Conservation (phyloP, 129 eudicot genomes). For the Flaveria linearis region DNA sequence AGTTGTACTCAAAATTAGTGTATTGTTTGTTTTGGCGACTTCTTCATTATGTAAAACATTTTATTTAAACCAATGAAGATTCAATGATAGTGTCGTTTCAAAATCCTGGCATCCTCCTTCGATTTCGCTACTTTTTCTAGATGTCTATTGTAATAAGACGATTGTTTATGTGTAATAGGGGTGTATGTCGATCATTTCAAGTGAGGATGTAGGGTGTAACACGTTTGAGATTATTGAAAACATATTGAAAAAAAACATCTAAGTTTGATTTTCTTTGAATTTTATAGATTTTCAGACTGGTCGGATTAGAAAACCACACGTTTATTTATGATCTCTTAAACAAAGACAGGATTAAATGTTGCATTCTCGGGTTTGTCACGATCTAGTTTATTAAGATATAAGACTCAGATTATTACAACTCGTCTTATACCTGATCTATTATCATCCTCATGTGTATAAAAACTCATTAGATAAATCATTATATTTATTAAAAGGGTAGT, state of each 20-base stretch:
- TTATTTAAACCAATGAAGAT: neutral
- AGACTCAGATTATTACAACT: no score
- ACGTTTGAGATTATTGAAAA: neutral
- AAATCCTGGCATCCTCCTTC: neutral
- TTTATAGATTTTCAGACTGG: neutral
- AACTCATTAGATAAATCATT: no score
- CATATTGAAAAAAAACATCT: neutral
- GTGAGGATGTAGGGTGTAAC: neutral
- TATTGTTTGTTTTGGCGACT: conserved; percentile 23
- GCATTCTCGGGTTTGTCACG: no score
- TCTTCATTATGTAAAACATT: conserved; percentile 9
- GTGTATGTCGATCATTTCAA: neutral
- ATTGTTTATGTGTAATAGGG: neutral
- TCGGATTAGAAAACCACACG: neutral
- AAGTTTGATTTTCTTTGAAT: neutral
- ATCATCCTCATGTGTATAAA: no score
- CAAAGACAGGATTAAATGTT: no score
- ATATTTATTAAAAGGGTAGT: no score
- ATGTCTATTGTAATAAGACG: neutral
- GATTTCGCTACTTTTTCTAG: neutral
- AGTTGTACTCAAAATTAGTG: conserved; percentile 10
- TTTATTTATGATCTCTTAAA: no score
- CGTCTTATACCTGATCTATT: no score
- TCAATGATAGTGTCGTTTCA: neutral
- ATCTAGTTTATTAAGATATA: no score